phyloP scores from a whole-genome alignment of 1,139 yeast genomes.

The Magnusiomyces magnusii region DNA sequence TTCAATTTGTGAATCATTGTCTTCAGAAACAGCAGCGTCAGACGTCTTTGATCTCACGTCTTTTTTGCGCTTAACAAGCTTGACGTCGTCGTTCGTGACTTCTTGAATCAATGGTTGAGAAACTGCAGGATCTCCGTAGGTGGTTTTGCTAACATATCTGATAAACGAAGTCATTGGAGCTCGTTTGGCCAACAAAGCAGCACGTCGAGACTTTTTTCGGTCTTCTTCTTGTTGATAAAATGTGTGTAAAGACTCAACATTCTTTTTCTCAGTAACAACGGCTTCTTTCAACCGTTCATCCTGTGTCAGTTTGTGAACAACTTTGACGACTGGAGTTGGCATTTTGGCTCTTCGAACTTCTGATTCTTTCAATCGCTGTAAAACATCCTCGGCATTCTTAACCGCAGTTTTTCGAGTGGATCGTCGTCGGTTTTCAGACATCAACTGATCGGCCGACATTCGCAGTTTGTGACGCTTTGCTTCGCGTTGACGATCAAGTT shows the following conservation, averaged over 20 bases:
- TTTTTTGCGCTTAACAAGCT: constrained; percentile 11
- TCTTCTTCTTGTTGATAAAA: constrained; percentile 81
- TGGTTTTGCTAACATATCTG: constrained; percentile 40
- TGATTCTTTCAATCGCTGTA: constrained; percentile 61
- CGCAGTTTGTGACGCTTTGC: constrained; percentile 17
- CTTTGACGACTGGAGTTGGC: constrained; percentile 35
- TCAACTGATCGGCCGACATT: constrained; percentile 35
- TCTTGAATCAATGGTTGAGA: constrained; percentile 10
- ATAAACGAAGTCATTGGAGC: constrained; percentile 50
- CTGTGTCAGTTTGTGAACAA: constrained; percentile 53
- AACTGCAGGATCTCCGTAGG: constrained; percentile 20
- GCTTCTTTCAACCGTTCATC: constrained; percentile 85
- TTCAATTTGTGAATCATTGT: not conserved
- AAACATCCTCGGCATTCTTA: constrained; percentile 68
- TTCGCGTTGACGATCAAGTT: constrained; percentile 8
- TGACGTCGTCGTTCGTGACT: not conserved
- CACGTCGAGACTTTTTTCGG: constrained; percentile 70
- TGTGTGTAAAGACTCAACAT: constrained; percentile 61
- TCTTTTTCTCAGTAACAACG: constrained; percentile 70
- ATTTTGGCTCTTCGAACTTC: constrained; percentile 53
- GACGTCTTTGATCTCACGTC: constrained; percentile 10
- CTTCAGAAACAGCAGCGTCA: constrained; percentile 16
- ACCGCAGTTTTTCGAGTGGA: constrained; percentile 76
- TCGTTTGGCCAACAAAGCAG: constrained; percentile 58
- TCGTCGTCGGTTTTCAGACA: constrained; percentile 60